Base-by-base conservation (phyloP, 2,329 filamentous ascomycete genomes). In the Botryotinia convoluta region DNA sequence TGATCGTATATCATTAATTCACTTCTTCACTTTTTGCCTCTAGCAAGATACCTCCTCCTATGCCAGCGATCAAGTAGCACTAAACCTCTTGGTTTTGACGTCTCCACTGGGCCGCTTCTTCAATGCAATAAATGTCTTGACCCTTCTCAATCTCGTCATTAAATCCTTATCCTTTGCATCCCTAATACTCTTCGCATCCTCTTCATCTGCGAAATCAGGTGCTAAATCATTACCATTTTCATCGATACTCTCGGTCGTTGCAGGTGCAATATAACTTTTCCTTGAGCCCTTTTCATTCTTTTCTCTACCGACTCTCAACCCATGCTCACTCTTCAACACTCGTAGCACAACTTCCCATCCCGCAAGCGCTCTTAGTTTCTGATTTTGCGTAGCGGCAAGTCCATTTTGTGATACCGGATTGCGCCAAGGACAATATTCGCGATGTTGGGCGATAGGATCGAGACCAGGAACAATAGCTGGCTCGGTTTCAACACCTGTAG, bases 391-490 rank as follows among this genome's bases (percentile, higher is more conserved):
- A 63, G 79, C 81, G 75, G 70, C 78, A 73, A 73, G 80, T 75
- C 80, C 84, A 72, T 86, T 89, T 80, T 95, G 92, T 1, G 89
- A 86, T 18, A 83, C 79, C 4, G 88, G 82, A 77, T 90, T 93
- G 74, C 91, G 87, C 93, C 93, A 96, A 0, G 93, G 93, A 77
- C 93, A 96, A 79, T 95, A 96, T 79, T 93, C 92, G 75, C 93
- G 89, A 81, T 96, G 93, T 81, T 95, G 92, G 8, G 87, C 86
- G 2, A 91, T 83, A 7, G 90, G 89, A 79, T 95, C 90, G 1
- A 96, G 85, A 72, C 88, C 85, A 76, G 89, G 87, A 86, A 92
- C 91, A 1, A 88, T 87, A 4, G 90, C 87, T 18, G 75, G 76
- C 7, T 87, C 85, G 18, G 91, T 82, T 16, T 90, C 83, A 51